Base-by-base conservation (phyloP, 1,284 basidiomycete genomes). In the Cronartium ribicola region DNA sequence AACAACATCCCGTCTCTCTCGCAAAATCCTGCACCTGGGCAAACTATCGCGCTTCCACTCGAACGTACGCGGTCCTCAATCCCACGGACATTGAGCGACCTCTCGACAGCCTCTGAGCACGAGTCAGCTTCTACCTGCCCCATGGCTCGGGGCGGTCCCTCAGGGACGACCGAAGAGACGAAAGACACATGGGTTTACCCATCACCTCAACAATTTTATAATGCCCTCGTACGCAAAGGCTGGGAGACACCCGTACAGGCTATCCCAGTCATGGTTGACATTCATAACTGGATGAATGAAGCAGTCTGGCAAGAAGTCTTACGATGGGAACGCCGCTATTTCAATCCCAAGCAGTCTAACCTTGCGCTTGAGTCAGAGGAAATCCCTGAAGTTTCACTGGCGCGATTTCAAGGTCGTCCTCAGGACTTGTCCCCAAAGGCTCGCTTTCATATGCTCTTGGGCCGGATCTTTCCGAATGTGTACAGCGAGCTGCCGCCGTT, bases 261-360 rank as follows among this genome's bases (percentile, higher is more conserved):
- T 81, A 88, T 98, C 55, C 94, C 95, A 81, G 92, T 88, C 62
- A 97, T 99, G 91, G 96, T 98, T 48, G 88, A 93, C 72, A 97
- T 98, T 48, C 96, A 99, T 82, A 99, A 99, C 81, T 98, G 94
- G 79, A 82, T 98, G 81, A 98, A 99, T 79, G 96, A 98, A 83
- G 86, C 89, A 79, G 96, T 95, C 5, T 99, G 96, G 96, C 83
- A 88, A 75, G 92, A 98, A 83, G 94, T 99, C 17, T 82, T 93
- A 76, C 89, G 88, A 80, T 98, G 96, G 96, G 96, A 98, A 83
- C 86, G 85, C 80, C 84, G 39, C 8, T 64, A 70, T 40, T 76
- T 61, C 46, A 60, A 43, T 43, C 51, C 51, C n/a, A 55, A 55
- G 51, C 17, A n/a, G 29, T 55, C 17, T 20, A 44, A 13, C 36